Evolutionary conservation across 768 basidiomycete genomes (phyloP), one percentile per base, ranked within the genome.

Genomic region (Lactarius indigo): DNA sequence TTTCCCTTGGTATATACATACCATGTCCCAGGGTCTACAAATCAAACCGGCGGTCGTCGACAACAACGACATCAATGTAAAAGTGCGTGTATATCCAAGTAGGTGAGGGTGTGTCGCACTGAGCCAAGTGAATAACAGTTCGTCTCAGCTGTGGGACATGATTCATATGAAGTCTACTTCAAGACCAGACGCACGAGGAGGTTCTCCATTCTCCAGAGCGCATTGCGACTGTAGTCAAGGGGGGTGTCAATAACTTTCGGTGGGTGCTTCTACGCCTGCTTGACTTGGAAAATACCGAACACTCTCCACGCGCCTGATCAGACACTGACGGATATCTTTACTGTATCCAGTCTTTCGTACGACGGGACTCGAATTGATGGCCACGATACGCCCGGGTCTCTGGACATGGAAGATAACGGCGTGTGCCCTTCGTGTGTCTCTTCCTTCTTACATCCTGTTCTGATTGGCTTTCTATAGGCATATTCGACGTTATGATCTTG

Each of bases 121-220:
- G 37, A 61, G 61, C 59, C 15, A 15, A 17, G 9, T 15, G 50
- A 35, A 55, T 28, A 8, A 55, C 35, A 94, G 92, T 92, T 94
- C 58, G 84, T 89, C 54, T 87, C 84, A 71, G 83, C 89, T 42
- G 76, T 79, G 15, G 92, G 92, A 65, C 91, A 95, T 39, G 94
- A 12, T 35, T 35, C 35, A 12, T 0, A 35, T 12, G 1, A 96
- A 76, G 92, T 96, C 30, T 96, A 91, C 79, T 97, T 97, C 85
- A 96, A 97, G 84, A 96, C 96, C 80, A 97, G 96, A 80, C 86
- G 90, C 74, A 91, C 84, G 77, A 96, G 94, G 54, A 94, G 90
- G 80, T 78, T 97, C 72, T 91, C 87, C 82, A 96, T 96, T 80
- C 85, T 96, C 28, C 92, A 94, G 75, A 90, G 86, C 67, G 94